Evolutionary conservation across 257 asterid species (phyloP), one percentile per base, ranked within the genome.

Genomic region (Paulownia fortunei): DNA sequence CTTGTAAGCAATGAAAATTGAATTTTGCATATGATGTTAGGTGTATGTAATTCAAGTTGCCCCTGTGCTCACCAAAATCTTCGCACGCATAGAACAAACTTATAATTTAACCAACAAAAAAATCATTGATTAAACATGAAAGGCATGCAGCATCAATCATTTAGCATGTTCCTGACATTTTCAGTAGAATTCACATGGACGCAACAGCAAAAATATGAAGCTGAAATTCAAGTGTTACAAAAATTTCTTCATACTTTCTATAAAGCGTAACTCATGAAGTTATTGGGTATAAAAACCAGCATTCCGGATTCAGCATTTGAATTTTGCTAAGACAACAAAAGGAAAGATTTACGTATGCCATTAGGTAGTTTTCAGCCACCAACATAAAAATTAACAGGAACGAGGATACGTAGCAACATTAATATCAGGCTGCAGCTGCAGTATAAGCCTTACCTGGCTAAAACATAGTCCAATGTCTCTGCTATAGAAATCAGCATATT

Each of bases 401-500:
- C 8, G 21, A 42, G 32, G 69, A 32, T 0, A 32, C 60, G 56
- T 3, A 41, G 55, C 42, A 15, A 44, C 1, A 65, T 27, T 55
- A 27, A 73, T 32, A 13, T 16, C 0, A 6, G 16, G 16, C 37
- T 10, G n/a, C n/a, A 37, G 55, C 24, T 46, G 37, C 64, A 51
- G 32, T n/a, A 51, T 54, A 55, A 51, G 16, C 26, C 56, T 85
- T 84, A 91, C 99, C 97, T 94, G 97, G 81, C 64, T 77, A 80
- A 94, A 94, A 80, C 95, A 79, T 69, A 94, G 91, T 44, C 96
- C 96, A n/a, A 86, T 73, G 71, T 86, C 90, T 83, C 99, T 89
- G 88, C 99, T 91, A 71, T 88, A 91, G 87, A 92, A 94, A 85
- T 94, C 98, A 0, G 91, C 94, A 84, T 94, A 94, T 80, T 94